Evolutionary conservation across 2,329 filamentous ascomycete species (phyloP).

Genomic region (Penicillium decumbens): DNA sequence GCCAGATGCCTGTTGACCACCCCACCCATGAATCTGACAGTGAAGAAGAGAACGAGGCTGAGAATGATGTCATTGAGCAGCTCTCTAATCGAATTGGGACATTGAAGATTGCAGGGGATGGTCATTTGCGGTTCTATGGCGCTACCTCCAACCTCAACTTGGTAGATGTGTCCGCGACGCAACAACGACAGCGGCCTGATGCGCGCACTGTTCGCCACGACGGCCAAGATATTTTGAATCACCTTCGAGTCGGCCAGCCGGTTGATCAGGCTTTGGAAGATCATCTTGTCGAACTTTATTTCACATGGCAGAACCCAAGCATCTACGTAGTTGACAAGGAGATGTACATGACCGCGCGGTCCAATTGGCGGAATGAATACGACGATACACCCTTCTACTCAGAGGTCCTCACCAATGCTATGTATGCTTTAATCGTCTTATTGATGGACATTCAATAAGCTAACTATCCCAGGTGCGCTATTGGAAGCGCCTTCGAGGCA

Average conservation of each 20-base stretch:
- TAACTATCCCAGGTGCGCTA: constrained; percentile 33
- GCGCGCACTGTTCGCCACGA: constrained; percentile 38
- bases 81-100: constrained; percentile 44
- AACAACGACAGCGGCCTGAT: constrained; percentile 34
- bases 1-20: constrained; percentile 19
- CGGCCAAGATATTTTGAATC: constrained; percentile 40
- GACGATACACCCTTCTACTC: constrained; percentile 42
- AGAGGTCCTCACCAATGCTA: constrained; percentile 41
- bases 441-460: neutral
- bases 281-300: constrained; percentile 46
- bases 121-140: constrained; percentile 44
- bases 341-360: constrained; percentile 35
- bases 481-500: constrained; percentile 44
- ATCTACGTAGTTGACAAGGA: constrained; percentile 45
- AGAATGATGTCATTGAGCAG: constrained; percentile 42
- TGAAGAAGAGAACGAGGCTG: constrained; percentile 37
- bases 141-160: constrained; percentile 45
- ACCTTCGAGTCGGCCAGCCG: constrained; percentile 40
- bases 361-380: constrained; percentile 35
- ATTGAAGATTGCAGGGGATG: constrained; percentile 42
- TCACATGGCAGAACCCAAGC: constrained; percentile 48
- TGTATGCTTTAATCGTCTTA: constrained; percentile 23
- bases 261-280: constrained; percentile 42
- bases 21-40: constrained; percentile 32
- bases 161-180: constrained; percentile 37